Base-by-base conservation (phyloP, 768 basidiomycete genomes). In the Trametes punicea region DNA sequence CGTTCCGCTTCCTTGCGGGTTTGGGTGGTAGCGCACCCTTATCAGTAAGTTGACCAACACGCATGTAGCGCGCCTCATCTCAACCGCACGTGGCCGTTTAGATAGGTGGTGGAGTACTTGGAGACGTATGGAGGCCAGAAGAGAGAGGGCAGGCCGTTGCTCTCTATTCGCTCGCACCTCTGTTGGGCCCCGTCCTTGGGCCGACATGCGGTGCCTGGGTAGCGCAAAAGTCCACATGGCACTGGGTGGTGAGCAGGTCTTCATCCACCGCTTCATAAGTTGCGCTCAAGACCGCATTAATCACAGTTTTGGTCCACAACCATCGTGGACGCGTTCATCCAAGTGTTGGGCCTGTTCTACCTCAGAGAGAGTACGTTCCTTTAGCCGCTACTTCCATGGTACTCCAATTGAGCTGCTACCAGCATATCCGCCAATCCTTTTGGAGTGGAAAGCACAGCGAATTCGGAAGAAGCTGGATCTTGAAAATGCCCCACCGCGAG, bases 1-100 rank as follows among this genome's bases (percentile, higher is more conserved):
- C 74, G 0, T 90, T 90, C 62, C 80, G 87, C n/a, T 81, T 90
- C 62, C 68, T 90, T 1, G 72, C 87, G 0, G 88, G 88, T 1
- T 51, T 90, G 1, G 89, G 88, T 21, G 89, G 88, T 0, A 84
- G 85, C 51, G 87, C 87, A 0, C 84, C 87, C 3, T 71, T 88
- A 0, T 70, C 82, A 4, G 76, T 76, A 61, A 4, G 76, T 76
- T 58, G 20, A n/a, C n/a, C n/a, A n/a, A n/a, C n/a, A n/a, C n/a
- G 47, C 23, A 20, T 42, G 5, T n/a, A 23, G 1, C 18, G 2
- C 27, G 16, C 20, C 2, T n/a, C 21, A 7, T 8, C 21, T 16
- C 10, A 6, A 10, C 2, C 25, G 9, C 5, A 30, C 16, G 4
- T 20, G 20, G 3, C 6, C 21, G 6, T 34, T 2, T 40, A 69